phyloP scores from a whole-genome alignment of 768 basidiomycete genomes.

The Xerocomus potaroensis region DNA sequence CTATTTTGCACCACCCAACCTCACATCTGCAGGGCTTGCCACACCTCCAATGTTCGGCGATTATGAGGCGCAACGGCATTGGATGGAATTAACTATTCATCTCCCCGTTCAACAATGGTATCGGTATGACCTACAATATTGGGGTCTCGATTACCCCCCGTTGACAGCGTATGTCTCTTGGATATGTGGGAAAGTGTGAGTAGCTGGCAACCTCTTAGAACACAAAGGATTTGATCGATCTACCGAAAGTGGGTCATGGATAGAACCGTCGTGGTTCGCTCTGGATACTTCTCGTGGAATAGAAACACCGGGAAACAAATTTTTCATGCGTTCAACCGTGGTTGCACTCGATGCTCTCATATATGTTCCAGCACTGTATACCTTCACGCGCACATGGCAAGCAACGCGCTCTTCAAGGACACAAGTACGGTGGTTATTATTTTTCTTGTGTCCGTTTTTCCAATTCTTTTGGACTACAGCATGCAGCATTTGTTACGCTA shows the following conservation, averaged over 20 bases:
- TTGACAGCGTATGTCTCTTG: conserved; percentile 88
- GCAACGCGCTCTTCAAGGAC: conserved; percentile 67
- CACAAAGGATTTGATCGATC: conserved; percentile 5
- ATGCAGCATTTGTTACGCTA: conserved; percentile 64
- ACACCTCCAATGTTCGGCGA: conserved; percentile 87
- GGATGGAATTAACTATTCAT: conserved; percentile 89
- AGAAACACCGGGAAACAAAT: conserved; percentile 59
- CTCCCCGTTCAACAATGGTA: conserved; percentile 81
- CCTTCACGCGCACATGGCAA: conserved; percentile 66
- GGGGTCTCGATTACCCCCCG: conserved; percentile 95
- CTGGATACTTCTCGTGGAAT: conserved; percentile 66
- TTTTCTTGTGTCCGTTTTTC: background rate
- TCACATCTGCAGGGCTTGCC: conserved; percentile 44
- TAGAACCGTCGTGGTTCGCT: conserved; percentile 66
- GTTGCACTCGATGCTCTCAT: conserved; percentile 62
- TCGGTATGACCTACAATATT: conserved; percentile 81
- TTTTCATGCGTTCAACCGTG: conserved; percentile 81
- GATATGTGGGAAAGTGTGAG: conserved; percentile 74
- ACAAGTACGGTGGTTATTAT: conserved; percentile 54
- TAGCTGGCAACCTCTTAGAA: conserved; percentile 12
- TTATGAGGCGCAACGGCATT: conserved; percentile 91
- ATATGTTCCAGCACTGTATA: conserved; percentile 69
- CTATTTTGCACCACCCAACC: background rate
- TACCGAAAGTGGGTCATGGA: conserved; percentile 41
- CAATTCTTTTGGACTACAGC: conserved; percentile 7